Evolutionary conservation across 306 rosid genomes (phyloP).

Genomic region (Clitoria ternatea): DNA sequence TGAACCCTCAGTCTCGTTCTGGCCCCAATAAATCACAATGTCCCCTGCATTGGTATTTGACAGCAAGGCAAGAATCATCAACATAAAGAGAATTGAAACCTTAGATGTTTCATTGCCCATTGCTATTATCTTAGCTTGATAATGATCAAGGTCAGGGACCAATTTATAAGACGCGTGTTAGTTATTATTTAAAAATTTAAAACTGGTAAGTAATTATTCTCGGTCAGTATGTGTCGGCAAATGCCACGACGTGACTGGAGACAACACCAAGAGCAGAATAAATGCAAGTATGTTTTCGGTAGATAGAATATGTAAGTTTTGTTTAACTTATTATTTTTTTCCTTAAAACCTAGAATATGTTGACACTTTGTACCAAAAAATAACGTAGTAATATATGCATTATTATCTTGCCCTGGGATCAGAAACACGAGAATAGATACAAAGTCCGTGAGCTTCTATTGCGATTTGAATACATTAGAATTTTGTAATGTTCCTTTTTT

Average conservation of each 20-base stretch:
- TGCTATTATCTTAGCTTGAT: background rate
- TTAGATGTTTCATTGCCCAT: slow-evolving; percentile 14
- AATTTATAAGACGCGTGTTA: slow-evolving; percentile 19
- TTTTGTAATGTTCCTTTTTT: too few relatives aligned
- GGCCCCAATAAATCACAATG: slow-evolving; percentile 36
- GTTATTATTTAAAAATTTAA: too few relatives aligned
- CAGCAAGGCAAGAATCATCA: background rate
- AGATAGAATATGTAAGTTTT: too few relatives aligned
- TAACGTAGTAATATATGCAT: too few relatives aligned
- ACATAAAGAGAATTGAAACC: background rate
- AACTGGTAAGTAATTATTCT: background rate
- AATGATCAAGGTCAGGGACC: background rate
- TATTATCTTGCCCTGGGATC: too few relatives aligned
- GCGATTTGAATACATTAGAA: too few relatives aligned
- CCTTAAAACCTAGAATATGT: too few relatives aligned
- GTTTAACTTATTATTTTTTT: too few relatives aligned
- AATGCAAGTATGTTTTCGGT: too few relatives aligned
- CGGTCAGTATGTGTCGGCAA: background rate
- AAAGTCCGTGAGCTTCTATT: too few relatives aligned
- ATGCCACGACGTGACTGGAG: slow-evolving; percentile 13
- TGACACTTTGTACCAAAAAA: too few relatives aligned
- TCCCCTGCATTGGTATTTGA: background rate
- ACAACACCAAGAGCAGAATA: background rate
- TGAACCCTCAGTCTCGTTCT: slow-evolving; percentile 16
- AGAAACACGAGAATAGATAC: too few relatives aligned